Percentiles rank a stretch among this genome's conserved stretches.
These are phyloP conservation scores for Chlorella ohadii DNA, from an alignment of 139 green algal species.

Conservation along the genomic window DNA sequence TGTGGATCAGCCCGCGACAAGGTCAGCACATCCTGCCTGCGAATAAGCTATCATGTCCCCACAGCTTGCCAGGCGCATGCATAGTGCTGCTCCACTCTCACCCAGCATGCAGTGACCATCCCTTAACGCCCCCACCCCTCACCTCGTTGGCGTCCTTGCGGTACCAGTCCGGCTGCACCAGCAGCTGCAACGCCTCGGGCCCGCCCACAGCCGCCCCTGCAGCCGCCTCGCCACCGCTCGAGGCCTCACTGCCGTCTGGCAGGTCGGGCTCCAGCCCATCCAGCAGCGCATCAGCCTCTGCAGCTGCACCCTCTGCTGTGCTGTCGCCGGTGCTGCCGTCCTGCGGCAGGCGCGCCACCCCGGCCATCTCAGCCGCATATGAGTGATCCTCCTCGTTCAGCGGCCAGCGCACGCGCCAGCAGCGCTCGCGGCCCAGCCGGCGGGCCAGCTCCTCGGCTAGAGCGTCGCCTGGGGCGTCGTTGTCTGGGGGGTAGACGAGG, in stretches of 20 bases:
- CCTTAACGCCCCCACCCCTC: too few relatives aligned
- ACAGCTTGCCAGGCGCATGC: too few relatives aligned
- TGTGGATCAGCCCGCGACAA: too few relatives aligned
- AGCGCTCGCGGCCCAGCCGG: constrained; percentile 82
- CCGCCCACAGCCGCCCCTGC: background rate
- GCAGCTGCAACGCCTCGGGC: constrained; percentile 8
- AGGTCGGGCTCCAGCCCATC: background rate
- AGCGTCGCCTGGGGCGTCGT: constrained; percentile 81
- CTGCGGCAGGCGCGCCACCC: constrained; percentile 3
- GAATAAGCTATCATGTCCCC: too few relatives aligned
- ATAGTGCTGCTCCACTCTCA: too few relatives aligned
- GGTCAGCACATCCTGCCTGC: too few relatives aligned
- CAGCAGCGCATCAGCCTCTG: background rate
- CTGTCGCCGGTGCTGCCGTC: background rate
- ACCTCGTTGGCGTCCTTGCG: constrained; percentile 95
- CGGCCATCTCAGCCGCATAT: constrained; percentile 11
- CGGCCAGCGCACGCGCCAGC: constrained; percentile 76
- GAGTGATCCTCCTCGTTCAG: constrained; percentile 42
- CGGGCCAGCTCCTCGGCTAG: constrained; percentile 89
- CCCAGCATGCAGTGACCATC: too few relatives aligned
- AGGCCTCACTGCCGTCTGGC: background rate
- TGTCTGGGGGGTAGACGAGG: constrained; percentile 85
- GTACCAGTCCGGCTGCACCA: constrained; percentile 23
- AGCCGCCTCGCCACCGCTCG: background rate
- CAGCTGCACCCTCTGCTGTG: background rate